phyloP scores from a whole-genome alignment of 352 stramenopile genomes.

The Aphanomyces euteiches region DNA sequence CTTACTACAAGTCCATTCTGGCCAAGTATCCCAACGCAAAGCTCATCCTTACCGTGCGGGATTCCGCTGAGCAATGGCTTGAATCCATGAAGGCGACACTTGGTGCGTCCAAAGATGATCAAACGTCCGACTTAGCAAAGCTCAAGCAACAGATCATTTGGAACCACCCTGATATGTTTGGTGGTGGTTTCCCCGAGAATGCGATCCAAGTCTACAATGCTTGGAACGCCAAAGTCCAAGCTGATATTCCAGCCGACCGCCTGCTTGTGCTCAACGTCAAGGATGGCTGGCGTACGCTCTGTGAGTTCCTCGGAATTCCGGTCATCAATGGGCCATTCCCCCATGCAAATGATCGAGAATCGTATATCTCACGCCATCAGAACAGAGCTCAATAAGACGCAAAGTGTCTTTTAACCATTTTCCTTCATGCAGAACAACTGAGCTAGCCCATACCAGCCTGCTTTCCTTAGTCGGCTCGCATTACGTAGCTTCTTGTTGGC shows the following conservation, averaged over 20 bases:
- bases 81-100: background rate
- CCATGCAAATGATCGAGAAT: conserved; percentile 1
- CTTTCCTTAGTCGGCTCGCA: too few species aligned
- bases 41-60: background rate
- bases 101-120: background rate
- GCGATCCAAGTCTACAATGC: background rate
- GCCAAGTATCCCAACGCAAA: background rate
- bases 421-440: too few species aligned
- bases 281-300: background rate
- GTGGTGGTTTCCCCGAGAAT: background rate
- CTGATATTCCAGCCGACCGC: background rate
- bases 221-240: background rate
- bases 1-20: conserved; percentile 4
- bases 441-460: too few species aligned
- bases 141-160: conserved; percentile 3
- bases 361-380: background rate
- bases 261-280: background rate
- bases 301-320: background rate
- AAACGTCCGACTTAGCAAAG: background rate
- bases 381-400: too few species aligned
- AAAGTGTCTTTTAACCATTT: too few species aligned
- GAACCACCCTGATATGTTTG: background rate
- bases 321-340: background rate
- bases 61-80: background rate
- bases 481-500: too few species aligned